A percentile compares a stretch with the other conserved stretches of the same genome.
These are phyloP conservation scores for Penicillium decumbens DNA, from an alignment of 2,329 filamentous ascomycete genomes.

Conservation along the genomic window DNA sequence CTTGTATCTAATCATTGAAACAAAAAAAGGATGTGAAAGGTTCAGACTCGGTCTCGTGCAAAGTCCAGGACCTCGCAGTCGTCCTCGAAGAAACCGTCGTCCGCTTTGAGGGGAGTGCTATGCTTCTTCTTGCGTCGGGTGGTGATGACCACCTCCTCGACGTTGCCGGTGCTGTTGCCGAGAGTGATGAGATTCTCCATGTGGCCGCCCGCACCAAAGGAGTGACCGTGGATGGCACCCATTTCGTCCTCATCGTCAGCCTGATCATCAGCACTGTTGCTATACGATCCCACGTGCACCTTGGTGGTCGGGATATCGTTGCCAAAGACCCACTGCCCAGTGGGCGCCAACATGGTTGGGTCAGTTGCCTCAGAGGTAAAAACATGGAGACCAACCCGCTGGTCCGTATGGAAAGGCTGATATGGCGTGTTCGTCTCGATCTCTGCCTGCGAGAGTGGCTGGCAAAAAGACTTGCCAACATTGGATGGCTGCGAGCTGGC, in stretches of 20 bases:
- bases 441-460: constrained; percentile 71
- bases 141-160: constrained; percentile 77
- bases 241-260: constrained; percentile 32
- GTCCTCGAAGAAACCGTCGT: constrained; percentile 82
- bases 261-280: constrained; percentile 37
- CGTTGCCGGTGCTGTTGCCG: constrained; percentile 52
- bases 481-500: constrained; percentile 41
- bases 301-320: constrained; percentile 47
- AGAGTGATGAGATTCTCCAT: constrained; percentile 51
- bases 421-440: constrained; percentile 95
- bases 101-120: constrained; percentile 35
- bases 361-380: constrained; percentile 48
- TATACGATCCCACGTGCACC: constrained; percentile 45
- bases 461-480: constrained; percentile 38
- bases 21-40: constrained; percentile 6
- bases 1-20: constrained; percentile 15
- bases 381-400: constrained; percentile 71
- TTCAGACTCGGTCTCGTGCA: constrained; percentile 56
- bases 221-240: constrained; percentile 25
- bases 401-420: constrained; percentile 91
- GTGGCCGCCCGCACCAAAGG: constrained; percentile 33
- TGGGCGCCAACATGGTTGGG: constrained; percentile 36
- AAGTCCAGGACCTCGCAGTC: constrained; percentile 90
- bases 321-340: constrained; percentile 52
- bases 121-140: constrained; percentile 64